A percentile compares a stretch with the other conserved stretches of the same genome.
Evolutionary conservation across 768 basidiomycete genomes (phyloP).

Genomic region (Tricholoma sp.): DNA sequence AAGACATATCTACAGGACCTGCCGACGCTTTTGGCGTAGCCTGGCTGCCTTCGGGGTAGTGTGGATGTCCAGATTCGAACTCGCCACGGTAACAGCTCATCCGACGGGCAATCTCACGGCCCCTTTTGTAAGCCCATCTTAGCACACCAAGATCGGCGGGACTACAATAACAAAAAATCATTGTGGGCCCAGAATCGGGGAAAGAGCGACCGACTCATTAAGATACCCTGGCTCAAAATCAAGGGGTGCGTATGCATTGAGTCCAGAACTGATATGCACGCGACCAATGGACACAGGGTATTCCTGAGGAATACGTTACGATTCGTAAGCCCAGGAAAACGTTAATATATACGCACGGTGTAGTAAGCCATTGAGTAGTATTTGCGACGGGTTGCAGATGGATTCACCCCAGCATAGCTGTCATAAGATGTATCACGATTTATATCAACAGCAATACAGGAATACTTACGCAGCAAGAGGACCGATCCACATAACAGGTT

Average conservation of each 20-base stretch:
- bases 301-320: conserved; percentile 19
- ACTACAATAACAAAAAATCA: conserved; percentile 16
- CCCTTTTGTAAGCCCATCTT: conserved; percentile 49
- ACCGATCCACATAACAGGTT: conserved; percentile 39
- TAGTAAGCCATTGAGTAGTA: conserved; percentile 21
- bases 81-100: conserved; percentile 42
- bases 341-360: conserved; percentile 18
- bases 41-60: conserved; percentile 29
- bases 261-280: conserved; percentile 41
- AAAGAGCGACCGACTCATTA: conserved; percentile 29
- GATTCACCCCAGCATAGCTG: conserved; percentile 10
- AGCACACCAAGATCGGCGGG: conserved; percentile 40
- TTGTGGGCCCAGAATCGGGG: not conserved
- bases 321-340: no score
- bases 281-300: conserved; percentile 45
- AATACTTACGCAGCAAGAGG: conserved; percentile 34
- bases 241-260: conserved; percentile 35
- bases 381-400: conserved; percentile 17
- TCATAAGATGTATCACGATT: not conserved
- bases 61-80: conserved; percentile 11
- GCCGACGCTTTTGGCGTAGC: conserved; percentile 20
- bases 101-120: conserved; percentile 49
- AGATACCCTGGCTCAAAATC: conserved; percentile 44
- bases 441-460: not conserved
- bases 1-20: conserved; percentile 26